Evolutionary conservation across 78 protist species (phyloP), one percentile per base, ranked within the genome.

Genomic region (Parvularia atlantis): DNA sequence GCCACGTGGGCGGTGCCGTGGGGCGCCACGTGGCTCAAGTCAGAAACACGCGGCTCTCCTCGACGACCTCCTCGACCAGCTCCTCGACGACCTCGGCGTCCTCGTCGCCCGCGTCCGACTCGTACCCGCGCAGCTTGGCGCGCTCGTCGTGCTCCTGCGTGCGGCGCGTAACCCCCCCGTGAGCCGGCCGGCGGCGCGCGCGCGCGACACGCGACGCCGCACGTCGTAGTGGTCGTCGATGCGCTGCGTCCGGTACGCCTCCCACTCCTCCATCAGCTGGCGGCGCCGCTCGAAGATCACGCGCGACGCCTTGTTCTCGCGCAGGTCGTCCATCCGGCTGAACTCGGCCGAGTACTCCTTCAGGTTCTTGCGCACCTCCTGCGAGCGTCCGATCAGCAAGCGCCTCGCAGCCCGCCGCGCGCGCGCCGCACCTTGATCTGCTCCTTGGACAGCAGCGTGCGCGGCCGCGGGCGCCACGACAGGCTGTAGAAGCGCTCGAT

Each of bases 391-490:
- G n/a, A n/a, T n/a, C n/a, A n/a, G n/a, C n/a, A n/a, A n/a, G n/a
- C n/a, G n/a, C n/a, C n/a, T n/a, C n/a, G n/a, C n/a, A n/a, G n/a
- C n/a, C n/a, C n/a, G n/a, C n/a, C n/a, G n/a, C n/a, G n/a, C n/a
- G n/a, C n/a, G n/a, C n/a, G n/a, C n/a, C n/a, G 66, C 14, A 41
- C 71, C 43, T 46, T 37, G 53, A 76, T 16, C 44, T 76, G 72
- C 28, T 44, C 48, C 66, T 76, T 60, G 11, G 72, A n/a, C 33
- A 93, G 87, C 39, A 93, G 64, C 26, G 84, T 30, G 11, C 60
- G 68, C 33, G 96, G 95, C 31, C 94, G 72, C 39, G 95, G 94
- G 28, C 97, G 69, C 97, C 97, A 91, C 14, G 39, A 37, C 69
- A 91, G 62, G 75, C 87, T 93, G 70, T 54, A 84, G 78, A 93